Evolutionary conservation across 2,329 filamentous ascomycete genomes (phyloP).

Genomic region (Ceratocystis papillata): DNA sequence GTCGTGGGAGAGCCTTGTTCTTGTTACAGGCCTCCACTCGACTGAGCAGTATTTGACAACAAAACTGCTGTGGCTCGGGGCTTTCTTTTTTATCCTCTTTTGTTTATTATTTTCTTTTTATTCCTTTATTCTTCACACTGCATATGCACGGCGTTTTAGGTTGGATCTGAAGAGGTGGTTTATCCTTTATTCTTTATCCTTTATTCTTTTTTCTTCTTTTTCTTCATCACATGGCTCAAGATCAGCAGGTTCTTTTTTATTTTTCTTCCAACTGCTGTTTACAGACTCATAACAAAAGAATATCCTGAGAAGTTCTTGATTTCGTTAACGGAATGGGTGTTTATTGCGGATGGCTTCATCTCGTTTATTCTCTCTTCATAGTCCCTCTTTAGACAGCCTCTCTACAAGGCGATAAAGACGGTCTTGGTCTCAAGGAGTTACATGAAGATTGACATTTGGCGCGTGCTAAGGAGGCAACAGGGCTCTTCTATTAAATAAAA

Average conservation of each 20-base stretch:
- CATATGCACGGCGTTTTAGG: constrained; percentile 21
- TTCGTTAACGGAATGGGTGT: background rate
- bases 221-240: background rate
- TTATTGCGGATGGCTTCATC: background rate
- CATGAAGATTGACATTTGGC: too few relatives aligned
- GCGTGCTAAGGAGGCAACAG: too few relatives aligned
- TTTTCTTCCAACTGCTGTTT: background rate
- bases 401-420: too few relatives aligned
- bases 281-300: background rate
- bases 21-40: background rate
- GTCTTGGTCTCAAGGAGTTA: too few relatives aligned
- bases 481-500: too few relatives aligned
- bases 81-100: constrained; percentile 4
- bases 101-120: constrained; percentile 25
- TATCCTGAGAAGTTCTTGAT: background rate
- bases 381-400: too few relatives aligned
- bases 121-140: constrained; percentile 18
- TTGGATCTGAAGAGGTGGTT: background rate
- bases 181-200: too few relatives aligned
- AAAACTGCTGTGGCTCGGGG: background rate
- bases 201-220: background rate
- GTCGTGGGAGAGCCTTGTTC: constrained; percentile 12
- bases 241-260: background rate
- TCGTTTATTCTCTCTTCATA: too few relatives aligned
- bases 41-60: too few relatives aligned